Base-by-base conservation (phyloP, 805 yeast genomes). In the Priceomyces medius region DNA sequence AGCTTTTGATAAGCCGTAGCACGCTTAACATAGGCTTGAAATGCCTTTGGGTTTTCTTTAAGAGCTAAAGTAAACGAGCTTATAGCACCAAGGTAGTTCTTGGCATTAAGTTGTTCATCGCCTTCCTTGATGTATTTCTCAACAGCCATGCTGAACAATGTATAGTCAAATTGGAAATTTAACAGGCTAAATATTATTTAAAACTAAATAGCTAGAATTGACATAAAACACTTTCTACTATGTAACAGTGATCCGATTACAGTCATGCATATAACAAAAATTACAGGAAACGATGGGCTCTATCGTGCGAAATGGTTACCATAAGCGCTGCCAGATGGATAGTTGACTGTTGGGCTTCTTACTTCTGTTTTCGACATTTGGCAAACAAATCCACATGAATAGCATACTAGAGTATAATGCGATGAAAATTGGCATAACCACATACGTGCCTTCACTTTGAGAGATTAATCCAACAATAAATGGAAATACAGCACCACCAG, bases 401-500 rank as follows among this genome's bases (percentile, higher is more conserved):
- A 63, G 31, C 61, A 74, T 68, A 3, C 51, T 41, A 1, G 50
- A 39, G 40, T 67, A 66, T 26, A 74, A 56, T 0, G 57, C 65
- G 8, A 77, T 54, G 39, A 73, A 65, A 17, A 72, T 58, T 3
- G 83, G 81, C 58, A 76, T 66, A 23, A 77, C 70, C 3, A 76
- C 76, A 47, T 47, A 77, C 0, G 81, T 66, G 2, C 80, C 80
- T 3, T 53, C 55, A 36, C 43, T 57, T 51, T 76, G 72, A 3
- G 78, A 64, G 13, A 74, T 58, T 38, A 77, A 54, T 27, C 83
- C 83, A 12, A 76, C 74, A 12, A 76, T 35, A 48, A 77, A 77
- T 20, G 82, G 82, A 43, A 76, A 66, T 3, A 77, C 51, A 2
- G 81, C 79, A n/a, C 81, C 83, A 13, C 83, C 83, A 16, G 76